Percentiles rank a stretch among this genome's conserved stretches.
Evolutionary conservation across 2,329 filamentous ascomycete species (phyloP).

Genomic region (Ophiostoma tasmaniense): DNA sequence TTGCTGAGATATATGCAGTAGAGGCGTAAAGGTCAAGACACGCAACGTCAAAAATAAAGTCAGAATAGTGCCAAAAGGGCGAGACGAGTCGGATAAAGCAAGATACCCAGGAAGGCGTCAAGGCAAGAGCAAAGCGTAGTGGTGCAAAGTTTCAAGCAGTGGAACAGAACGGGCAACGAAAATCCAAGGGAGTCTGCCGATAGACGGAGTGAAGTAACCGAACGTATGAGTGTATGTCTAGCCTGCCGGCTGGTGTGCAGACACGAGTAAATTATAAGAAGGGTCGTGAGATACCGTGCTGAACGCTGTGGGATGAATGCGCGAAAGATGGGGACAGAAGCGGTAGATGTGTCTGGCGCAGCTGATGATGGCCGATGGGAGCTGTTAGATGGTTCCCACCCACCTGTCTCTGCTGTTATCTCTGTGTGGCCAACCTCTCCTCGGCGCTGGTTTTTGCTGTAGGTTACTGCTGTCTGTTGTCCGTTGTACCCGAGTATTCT

Average conservation of each 20-base stretch:
- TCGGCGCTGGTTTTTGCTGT: background rate
- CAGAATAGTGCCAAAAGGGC: background rate
- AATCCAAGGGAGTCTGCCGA: constrained; percentile 8
- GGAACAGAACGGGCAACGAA: constrained; percentile 4
- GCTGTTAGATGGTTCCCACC: background rate
- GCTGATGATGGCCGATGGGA: background rate
- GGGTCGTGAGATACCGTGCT: background rate
- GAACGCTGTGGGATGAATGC: background rate
- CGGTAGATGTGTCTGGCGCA: background rate
- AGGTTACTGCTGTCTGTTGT: background rate
- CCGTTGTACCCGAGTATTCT: background rate
- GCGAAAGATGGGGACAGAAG: background rate
- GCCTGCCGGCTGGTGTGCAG: background rate
- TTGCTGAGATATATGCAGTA: background rate
- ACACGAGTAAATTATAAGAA: background rate
- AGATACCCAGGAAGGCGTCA: background rate
- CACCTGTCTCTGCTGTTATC: background rate
- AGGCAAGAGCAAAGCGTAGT: background rate
- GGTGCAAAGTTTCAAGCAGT: constrained; percentile 2
- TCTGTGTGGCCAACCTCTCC: background rate
- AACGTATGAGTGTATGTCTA: background rate
- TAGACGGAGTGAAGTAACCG: constrained; percentile 12
- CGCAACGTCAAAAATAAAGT: background rate
- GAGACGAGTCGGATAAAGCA: background rate
- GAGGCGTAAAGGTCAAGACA: background rate